Evolutionary conservation across 768 basidiomycete genomes (phyloP), one percentile per base, ranked within the genome.

Genomic region (Panus rudis): DNA sequence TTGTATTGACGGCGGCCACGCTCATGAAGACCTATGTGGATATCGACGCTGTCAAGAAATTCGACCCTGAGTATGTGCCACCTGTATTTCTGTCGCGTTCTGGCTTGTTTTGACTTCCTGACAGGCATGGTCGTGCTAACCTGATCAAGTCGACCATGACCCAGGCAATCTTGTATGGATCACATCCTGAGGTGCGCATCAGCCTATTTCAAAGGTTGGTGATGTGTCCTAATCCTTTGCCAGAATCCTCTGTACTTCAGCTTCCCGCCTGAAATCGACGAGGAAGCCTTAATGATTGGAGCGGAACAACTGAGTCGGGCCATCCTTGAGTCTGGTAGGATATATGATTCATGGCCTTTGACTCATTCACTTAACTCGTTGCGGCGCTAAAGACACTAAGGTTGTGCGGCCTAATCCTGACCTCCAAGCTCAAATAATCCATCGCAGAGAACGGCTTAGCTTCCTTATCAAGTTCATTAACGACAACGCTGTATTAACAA

Each of bases 381-480:
- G 24, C 22, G 11, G 25, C 21, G 12, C 31, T 27, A 12, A 58
- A 84, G 79, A 91, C 66, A 51, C 71, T 21, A 70, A 81, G 61
- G 70, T 88, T 50, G 79, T 92, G 38, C 65, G 76, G 30, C 71
- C 77, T 7, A 85, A 84, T 48, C 84, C 88, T 53, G 92, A 96
- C 58, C 67, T 94, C 31, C 79, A 79, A 13, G 71, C 80, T 2
- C 92, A 93, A 56, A 62, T 97, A 50, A 73, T 71, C 4, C 79
- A 78, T 30, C 76, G 89, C 22, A 83, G 83, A 55, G 79, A 84
- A 42, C 69, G 88, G 27, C 65, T 93, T 22, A 79, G 78, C 42
- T 90, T 87, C 73, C 70, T 97, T n/a, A 87, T 94, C 51, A 73
- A 72, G 20, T 94, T 92, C 59, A 86, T 96, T 54, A 87, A 91